phyloP scores from a whole-genome alignment of 441 rosid genomes.

The Bruguiera hainesii region DNA sequence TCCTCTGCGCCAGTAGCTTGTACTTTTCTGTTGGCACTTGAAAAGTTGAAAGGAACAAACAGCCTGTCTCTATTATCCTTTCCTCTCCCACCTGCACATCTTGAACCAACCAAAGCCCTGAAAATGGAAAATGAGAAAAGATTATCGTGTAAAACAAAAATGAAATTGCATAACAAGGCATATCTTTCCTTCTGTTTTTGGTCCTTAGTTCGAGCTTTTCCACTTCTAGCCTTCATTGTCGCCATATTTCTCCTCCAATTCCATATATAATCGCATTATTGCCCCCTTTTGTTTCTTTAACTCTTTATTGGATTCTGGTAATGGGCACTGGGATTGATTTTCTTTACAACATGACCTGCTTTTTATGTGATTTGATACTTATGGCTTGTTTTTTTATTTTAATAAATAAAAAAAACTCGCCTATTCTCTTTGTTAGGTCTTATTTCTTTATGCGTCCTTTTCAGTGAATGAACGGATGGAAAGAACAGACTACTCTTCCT shows the following conservation, averaged over 20 bases:
- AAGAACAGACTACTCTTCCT: conserved; percentile 27
- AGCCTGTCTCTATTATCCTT: conserved; percentile 34
- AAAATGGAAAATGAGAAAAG: conserved; percentile 15
- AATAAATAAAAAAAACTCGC: neutral
- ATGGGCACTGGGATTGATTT: conserved; percentile 19
- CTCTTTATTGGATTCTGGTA: conserved; percentile 23
- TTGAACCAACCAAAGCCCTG: conserved; percentile 26
- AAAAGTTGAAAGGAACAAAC: conserved; percentile 40
- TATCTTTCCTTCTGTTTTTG: conserved; percentile 6
- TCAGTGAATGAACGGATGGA: conserved; percentile 43
- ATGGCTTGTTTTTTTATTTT: neutral
- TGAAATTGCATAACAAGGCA: conserved; percentile 3
- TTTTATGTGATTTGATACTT: neutral
- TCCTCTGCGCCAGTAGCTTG: conserved; percentile 28
- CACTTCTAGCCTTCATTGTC: conserved; percentile 13
- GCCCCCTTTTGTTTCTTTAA: conserved; percentile 7
- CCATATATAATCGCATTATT: conserved; percentile 13
- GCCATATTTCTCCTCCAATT: conserved; percentile 5
- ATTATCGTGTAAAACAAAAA: neutral
- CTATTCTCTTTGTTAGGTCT: conserved; percentile 20
- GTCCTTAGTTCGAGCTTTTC: conserved; percentile 7
- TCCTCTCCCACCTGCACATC: conserved; percentile 11
- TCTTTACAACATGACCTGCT: neutral
- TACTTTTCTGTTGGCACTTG: conserved; percentile 23
- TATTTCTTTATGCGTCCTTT: conserved; percentile 35